Evolutionary conservation across 345 rosid species (phyloP).

Genomic region (Schrenkiella parvula): DNA sequence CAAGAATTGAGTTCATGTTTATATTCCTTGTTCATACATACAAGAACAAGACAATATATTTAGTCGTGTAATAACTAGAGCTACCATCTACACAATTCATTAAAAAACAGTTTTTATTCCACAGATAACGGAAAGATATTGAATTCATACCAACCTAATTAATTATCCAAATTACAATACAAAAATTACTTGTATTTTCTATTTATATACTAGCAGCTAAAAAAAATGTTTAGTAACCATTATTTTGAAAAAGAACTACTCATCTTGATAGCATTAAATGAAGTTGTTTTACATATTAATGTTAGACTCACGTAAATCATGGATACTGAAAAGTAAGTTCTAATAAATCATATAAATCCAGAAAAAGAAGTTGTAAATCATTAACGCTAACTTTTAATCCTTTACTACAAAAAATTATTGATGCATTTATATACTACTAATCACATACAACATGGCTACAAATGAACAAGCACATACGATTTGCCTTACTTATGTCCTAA

Average conservation of each 20-base stretch:
- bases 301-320: neutral
- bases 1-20: neutral
- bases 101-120: neutral
- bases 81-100: constrained; percentile 5
- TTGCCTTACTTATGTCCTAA: neutral
- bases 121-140: neutral
- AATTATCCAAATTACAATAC: neutral
- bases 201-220: neutral
- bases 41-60: constrained; percentile 4
- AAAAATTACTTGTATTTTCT: neutral
- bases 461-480: too few relatives aligned
- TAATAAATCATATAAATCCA: neutral
- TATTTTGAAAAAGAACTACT: neutral
- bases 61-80: neutral
- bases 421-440: too few relatives aligned
- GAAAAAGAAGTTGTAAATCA: neutral
- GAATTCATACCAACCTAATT: neutral
- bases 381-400: neutral
- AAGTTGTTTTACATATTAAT: neutral
- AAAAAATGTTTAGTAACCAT: neutral
- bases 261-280: neutral
- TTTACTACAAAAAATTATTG: too few relatives aligned
- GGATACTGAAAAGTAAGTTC: neutral
- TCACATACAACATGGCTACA: too few relatives aligned
- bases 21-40: constrained; percentile 2